Evolutionary conservation across 495 filamentous ascomycete species (phyloP), one percentile per base, ranked within the genome.

Genomic region (Corynascus novoguineensis): DNA sequence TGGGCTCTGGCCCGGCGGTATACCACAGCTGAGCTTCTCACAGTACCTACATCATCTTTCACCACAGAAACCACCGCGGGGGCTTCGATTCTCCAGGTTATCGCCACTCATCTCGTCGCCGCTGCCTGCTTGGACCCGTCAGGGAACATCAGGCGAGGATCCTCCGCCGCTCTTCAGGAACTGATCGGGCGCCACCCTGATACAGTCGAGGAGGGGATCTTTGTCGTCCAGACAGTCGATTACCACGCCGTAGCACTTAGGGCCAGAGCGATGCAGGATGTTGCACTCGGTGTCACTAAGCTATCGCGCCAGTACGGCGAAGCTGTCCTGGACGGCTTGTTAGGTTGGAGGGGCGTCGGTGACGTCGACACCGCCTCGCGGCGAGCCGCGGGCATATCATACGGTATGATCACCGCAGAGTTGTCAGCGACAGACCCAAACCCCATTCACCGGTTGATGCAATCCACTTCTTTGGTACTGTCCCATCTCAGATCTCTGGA

Each of bases 141-240:
- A 19, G 92, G 95, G 9, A 99, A 97, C 57, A 95, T 97, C 59
- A 80, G 93, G 37, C 81, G 93, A 48, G 95, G 91, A 2, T 85
- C 91, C 22, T 97, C 92, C 19, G 93, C 93, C 46, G 93, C 93
- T 15, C 71, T 99, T 34, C 93, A 99, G 66, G 93, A 99, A 68
- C 76, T 97, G 17, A 87, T 97, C 53, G 93, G 93, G 5, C 82
- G 93, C 14, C 92, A 99, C 69, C 91, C 93, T 5, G 84, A 95
- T 57, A 89, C 78, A 0, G 83, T 97, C 32, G 72, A 77, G 7
- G 76, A 90, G 59, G 95, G 93, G 0, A 96, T 99, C 54, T 68
- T 79, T 22, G 74, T 96, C 0, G 89, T 97, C 1, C 92, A 96
- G 64, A 82, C 83, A 7, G 88, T 97, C 1, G 93, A 97, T 63